Percentiles rank a stretch among this genome's conserved stretches.
Conservation (phyloP, 2,329 filamentous ascomycete genomes). For the Ceratocystis huliohia region DNA sequence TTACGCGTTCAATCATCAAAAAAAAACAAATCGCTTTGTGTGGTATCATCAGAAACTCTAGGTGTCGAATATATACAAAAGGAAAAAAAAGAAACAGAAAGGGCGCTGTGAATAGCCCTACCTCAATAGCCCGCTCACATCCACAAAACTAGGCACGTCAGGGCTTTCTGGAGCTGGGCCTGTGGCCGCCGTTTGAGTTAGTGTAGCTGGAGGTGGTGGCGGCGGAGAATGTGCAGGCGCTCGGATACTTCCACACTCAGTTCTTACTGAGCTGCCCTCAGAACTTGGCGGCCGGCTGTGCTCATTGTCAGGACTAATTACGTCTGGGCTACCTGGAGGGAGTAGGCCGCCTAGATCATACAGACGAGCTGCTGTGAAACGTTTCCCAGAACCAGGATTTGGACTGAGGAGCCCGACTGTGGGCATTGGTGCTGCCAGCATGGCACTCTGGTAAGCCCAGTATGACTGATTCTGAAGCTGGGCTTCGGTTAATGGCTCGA, state of each 20-base stretch:
- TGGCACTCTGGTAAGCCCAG: constrained; percentile 20
- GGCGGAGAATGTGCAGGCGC: background rate
- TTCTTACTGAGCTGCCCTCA: background rate
- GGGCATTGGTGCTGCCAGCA: constrained; percentile 28
- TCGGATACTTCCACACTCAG: no score
- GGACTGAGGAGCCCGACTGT: constrained; percentile 28
- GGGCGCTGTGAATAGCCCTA: constrained; percentile 18
- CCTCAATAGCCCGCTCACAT: constrained; percentile 32
- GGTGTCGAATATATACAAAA: constrained; percentile 9
- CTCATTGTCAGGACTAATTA: background rate
- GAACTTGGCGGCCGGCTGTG: background rate
- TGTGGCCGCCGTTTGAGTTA: background rate
- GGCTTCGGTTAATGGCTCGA: constrained; percentile 32
- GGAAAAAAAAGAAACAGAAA: background rate
- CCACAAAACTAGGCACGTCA: constrained; percentile 23
- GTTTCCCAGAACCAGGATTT: constrained; percentile 37
- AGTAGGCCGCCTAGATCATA: constrained; percentile 47
- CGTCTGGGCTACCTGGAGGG: constrained; percentile 28
- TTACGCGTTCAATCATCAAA: constrained; percentile 5
- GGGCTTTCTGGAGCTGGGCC: constrained; percentile 1
- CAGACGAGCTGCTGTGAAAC: constrained; percentile 45
- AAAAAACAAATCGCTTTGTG: constrained; percentile 19
- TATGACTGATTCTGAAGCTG: constrained; percentile 20
- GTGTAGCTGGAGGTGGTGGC: background rate
- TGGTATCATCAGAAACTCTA: constrained; percentile 19